Conservation (phyloP, 805 yeast species). For the Candida silvicultrix region DNA sequence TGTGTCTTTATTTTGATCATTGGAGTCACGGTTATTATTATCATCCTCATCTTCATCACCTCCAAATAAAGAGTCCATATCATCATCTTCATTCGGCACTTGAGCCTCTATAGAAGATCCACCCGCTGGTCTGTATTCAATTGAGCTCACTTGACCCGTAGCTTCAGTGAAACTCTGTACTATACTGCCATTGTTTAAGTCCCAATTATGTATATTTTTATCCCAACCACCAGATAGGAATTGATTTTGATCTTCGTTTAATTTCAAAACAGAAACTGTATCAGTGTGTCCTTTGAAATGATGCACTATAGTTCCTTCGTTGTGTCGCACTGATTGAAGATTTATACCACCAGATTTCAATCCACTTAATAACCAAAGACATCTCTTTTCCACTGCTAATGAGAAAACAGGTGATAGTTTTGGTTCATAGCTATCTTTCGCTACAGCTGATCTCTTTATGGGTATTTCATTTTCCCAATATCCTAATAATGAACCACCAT, state of each 20-base stretch:
- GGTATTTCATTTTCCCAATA: constrained; percentile 99
- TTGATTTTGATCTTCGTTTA: constrained; percentile 54
- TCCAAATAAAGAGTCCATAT: constrained; percentile 54
- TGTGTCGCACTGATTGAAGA: constrained; percentile 73
- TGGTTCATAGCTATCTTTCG: constrained; percentile 39
- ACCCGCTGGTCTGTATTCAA: constrained; percentile 61
- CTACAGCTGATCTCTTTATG: constrained; percentile 33
- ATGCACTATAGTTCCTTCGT: constrained; percentile 77
- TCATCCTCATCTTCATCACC: constrained; percentile 42
- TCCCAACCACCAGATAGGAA: constrained; percentile 92
- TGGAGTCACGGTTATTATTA: neutral
- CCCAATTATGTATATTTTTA: constrained; percentile 75
- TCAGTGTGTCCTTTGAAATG: constrained; percentile 67
- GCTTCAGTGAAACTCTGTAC: constrained; percentile 44
- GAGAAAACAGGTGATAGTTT: constrained; percentile 81
- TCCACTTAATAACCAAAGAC: constrained; percentile 82
- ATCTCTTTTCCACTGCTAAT: constrained; percentile 75
- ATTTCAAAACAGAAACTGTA: constrained; percentile 65
- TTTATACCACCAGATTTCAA: constrained; percentile 80
- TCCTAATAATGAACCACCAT: constrained; percentile 75
- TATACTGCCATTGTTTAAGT: constrained; percentile 63
- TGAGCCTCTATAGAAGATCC: constrained; percentile 14
- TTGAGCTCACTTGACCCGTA: constrained; percentile 72
- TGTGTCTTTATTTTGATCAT: neutral
- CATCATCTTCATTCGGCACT: constrained; percentile 31